Evolutionary conservation across 1,284 basidiomycete species (phyloP).

Genomic region (Fomes fomentarius): DNA sequence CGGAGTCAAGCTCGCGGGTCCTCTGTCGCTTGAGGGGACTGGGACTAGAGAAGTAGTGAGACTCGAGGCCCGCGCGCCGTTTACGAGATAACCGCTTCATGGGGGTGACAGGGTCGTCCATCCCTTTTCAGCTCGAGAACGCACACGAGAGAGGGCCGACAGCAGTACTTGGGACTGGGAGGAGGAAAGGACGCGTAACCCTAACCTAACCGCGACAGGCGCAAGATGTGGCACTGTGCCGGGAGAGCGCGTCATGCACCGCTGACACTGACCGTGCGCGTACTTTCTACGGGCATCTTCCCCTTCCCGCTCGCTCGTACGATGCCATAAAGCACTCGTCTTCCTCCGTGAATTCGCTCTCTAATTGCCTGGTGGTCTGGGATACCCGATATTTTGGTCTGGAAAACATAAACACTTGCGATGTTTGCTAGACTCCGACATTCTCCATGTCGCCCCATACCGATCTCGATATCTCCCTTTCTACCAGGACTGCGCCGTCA

Average conservation of each 20-base stretch:
- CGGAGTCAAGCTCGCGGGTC: not conserved
- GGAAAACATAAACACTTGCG: not conserved
- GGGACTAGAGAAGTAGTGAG: constrained; percentile 7
- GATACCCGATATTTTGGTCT: not conserved
- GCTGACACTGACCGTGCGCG: not conserved
- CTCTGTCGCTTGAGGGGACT: not conserved
- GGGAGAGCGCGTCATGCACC: not conserved
- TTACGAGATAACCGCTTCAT: not conserved
- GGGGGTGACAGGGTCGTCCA: not conserved
- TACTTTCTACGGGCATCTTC: too few species aligned
- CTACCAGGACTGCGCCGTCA: too few species aligned
- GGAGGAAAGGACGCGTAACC: not conserved
- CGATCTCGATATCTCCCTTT: not conserved
- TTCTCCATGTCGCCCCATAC: not conserved
- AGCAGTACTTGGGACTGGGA: too few species aligned
- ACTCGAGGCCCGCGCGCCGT: not conserved
- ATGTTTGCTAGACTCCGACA: not conserved
- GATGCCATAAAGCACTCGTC: not conserved
- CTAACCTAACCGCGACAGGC: not conserved
- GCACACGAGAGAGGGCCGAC: not conserved
- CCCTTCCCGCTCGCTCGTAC: not conserved
- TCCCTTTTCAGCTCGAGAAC: not conserved
- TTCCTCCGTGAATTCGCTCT: not conserved
- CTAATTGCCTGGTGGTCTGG: not conserved
- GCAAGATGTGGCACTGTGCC: not conserved